Conservation (phyloP, 495 filamentous ascomycete species). For the Aspergillus steynii region DNA sequence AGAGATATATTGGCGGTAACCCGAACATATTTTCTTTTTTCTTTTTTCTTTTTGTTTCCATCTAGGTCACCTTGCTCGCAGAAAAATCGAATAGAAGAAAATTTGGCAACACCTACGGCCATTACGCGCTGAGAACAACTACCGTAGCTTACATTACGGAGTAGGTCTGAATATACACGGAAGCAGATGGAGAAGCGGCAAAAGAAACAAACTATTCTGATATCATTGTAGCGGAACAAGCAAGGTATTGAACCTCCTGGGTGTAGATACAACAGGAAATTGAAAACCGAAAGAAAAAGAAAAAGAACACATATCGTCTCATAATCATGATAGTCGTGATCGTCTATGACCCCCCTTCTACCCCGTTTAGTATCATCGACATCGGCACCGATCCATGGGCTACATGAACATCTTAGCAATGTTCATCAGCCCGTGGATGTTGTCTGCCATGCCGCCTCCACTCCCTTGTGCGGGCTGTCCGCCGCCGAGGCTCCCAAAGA, state of each 20-base stretch:
- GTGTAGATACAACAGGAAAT: not conserved
- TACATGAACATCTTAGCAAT: conserved; percentile 67
- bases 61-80: not conserved
- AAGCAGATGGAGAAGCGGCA: not conserved
- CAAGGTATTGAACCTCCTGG: not conserved
- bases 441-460: conserved; percentile 41
- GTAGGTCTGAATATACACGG: not conserved
- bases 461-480: conserved; percentile 20
- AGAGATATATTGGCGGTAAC: not conserved
- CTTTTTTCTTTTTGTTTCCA: not conserved
- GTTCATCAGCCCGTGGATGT: conserved; percentile 52
- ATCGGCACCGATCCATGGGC: not conserved
- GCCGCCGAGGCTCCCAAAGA: conserved; percentile 49
- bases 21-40: not conserved
- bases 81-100: not conserved
- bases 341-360: conserved; percentile 8
- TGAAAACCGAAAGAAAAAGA: not conserved
- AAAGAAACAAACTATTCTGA: conserved; percentile 12
- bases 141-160: too few species aligned
- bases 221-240: conserved; percentile 9
- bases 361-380: not conserved
- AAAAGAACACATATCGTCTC: not conserved
- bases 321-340: conserved; percentile 19
- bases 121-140: too few species aligned
- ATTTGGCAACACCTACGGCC: too few species aligned